A percentile compares a stretch with the other conserved stretches of the same genome.
These are phyloP conservation scores for Solanum commersonii DNA, from an alignment of 257 asterid genomes.

Conservation along the genomic window DNA sequence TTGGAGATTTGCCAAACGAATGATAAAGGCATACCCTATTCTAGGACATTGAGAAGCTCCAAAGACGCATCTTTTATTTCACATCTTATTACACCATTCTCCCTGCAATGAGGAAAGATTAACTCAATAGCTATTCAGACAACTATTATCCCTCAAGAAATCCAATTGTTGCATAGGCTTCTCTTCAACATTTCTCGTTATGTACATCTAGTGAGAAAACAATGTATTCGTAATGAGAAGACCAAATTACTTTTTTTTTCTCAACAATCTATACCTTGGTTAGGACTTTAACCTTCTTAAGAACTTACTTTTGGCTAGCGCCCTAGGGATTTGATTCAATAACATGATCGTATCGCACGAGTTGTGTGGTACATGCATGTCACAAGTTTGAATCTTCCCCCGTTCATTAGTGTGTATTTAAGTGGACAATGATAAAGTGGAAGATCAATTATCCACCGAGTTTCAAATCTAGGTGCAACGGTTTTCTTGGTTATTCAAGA, in stretches of 20 bases:
- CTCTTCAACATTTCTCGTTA: neutral
- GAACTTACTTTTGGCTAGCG: neutral
- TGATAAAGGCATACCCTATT: neutral
- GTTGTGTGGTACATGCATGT: neutral
- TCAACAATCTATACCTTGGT: neutral
- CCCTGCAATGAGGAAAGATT: neutral
- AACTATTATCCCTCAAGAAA: neutral
- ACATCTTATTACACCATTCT: neutral
- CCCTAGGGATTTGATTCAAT: neutral
- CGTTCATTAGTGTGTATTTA: neutral
- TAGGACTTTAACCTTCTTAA: neutral
- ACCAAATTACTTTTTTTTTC: too few relatives aligned
- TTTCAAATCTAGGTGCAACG: neutral
- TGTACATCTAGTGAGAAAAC: neutral
- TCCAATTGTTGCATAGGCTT: neutral
- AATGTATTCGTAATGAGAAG: too few relatives aligned
- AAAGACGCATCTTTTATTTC: neutral
- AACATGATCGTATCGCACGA: neutral
- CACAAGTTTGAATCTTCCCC: neutral
- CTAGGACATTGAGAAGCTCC: neutral
- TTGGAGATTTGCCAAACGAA: neutral
- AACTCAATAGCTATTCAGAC: neutral
- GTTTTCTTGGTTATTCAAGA: neutral
- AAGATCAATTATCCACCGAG: neutral
- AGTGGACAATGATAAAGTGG: neutral